Evolutionary conservation across 2,329 filamentous ascomycete species (phyloP).

Genomic region (Geosmithia morbida): DNA sequence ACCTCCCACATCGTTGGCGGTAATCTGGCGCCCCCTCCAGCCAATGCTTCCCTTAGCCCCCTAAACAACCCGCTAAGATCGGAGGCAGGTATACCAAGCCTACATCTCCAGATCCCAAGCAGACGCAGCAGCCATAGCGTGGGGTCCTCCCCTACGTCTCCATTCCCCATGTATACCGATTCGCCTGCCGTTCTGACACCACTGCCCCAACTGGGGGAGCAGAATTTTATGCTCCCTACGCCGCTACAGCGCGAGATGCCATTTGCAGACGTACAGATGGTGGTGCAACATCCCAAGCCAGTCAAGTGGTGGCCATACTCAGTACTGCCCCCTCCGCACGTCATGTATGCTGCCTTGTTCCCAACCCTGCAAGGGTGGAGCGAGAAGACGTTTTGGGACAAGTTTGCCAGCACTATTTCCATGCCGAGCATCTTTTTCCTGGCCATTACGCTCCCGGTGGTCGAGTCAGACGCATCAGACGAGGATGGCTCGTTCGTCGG

Average conservation of each 20-base stretch:
- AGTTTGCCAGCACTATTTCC: constrained; percentile 65
- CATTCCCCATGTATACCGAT: constrained; percentile 58
- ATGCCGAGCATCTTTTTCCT: constrained; percentile 84
- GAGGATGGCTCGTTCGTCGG: constrained; percentile 11
- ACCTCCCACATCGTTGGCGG: constrained; percentile 22
- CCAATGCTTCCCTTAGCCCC: constrained; percentile 3
- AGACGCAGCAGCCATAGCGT: constrained; percentile 24
- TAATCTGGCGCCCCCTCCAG: constrained; percentile 25
- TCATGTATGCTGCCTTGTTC: constrained; percentile 63
- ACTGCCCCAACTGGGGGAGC: constrained; percentile 17
- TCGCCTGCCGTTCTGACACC: constrained; percentile 31
- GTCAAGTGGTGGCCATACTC: constrained; percentile 73
- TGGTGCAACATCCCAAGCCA: constrained; percentile 24
- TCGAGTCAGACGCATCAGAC: constrained; percentile 54
- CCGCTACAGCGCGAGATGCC: constrained; percentile 27
- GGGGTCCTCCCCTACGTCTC: constrained; percentile 35
- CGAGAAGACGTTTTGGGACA: constrained; percentile 74
- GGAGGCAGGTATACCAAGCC: constrained; percentile 6
- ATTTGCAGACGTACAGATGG: constrained; percentile 27
- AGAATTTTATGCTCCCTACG: constrained; percentile 39
- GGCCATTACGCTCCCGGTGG: constrained; percentile 80
- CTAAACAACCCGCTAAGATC: neutral
- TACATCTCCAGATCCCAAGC: constrained; percentile 33
- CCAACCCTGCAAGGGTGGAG: constrained; percentile 75
- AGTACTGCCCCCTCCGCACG: constrained; percentile 55